phyloP scores from a whole-genome alignment of 129 eudicot species.

The Heracleum sosnowskyi region DNA sequence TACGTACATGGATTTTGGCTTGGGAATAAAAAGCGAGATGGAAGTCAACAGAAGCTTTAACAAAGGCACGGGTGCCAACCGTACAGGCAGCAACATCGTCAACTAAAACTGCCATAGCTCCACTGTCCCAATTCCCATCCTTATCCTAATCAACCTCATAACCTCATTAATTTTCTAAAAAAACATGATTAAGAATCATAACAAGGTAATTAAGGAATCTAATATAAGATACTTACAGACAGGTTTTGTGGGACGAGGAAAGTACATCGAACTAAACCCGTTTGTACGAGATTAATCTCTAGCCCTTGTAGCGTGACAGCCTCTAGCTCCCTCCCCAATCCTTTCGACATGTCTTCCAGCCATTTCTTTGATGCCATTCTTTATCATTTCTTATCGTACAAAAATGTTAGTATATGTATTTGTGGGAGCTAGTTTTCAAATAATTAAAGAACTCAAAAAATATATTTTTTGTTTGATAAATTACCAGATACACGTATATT shows the following conservation, averaged over 20 bases:
- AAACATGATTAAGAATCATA: not conserved
- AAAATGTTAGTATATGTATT: no score
- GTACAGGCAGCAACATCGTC: slow-evolving; percentile 11
- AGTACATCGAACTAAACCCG: slow-evolving; percentile 12
- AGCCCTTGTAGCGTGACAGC: slow-evolving; percentile 8
- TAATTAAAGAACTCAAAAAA: no score
- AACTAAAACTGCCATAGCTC: slow-evolving; percentile 15
- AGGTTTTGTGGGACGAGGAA: slow-evolving; percentile 16
- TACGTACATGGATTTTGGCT: slow-evolving; percentile 9
- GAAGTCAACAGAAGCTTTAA: slow-evolving; percentile 3
- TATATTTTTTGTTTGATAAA: no score
- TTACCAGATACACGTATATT: no score
- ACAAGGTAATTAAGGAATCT: not conserved
- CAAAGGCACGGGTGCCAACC: not conserved
- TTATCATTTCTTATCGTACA: not conserved
- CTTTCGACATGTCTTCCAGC: slow-evolving; percentile 14
- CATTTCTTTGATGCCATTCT: slow-evolving; percentile 1
- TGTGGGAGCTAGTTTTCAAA: no score
- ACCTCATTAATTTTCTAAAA: not conserved
- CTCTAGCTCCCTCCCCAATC: slow-evolving; percentile 3
- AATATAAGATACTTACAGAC: slow-evolving; percentile 6
- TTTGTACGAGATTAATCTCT: not conserved
- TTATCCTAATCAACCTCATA: not conserved
- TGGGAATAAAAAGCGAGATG: slow-evolving; percentile 7
- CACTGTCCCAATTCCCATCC: slow-evolving; percentile 23